Conservation (phyloP, 768 basidiomycete genomes). For the Tricholoma saponaceum region DNA sequence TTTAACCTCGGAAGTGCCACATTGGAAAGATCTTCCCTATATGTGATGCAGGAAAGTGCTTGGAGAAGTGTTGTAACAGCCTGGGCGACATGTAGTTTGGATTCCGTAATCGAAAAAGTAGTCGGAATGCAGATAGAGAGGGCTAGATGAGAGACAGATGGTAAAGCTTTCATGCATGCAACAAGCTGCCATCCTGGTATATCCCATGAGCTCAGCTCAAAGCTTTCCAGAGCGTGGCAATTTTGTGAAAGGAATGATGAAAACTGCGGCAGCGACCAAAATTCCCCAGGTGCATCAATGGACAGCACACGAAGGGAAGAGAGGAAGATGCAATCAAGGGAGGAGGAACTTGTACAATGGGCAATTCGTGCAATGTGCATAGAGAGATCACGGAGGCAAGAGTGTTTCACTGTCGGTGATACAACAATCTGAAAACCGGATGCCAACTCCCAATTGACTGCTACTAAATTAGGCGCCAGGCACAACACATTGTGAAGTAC, state of each 20-base stretch:
- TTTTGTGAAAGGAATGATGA: background rate
- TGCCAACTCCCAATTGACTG: background rate
- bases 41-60: background rate
- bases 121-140: background rate
- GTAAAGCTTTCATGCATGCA: background rate
- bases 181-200: background rate
- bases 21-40: background rate
- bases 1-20: background rate
- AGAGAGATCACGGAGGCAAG: background rate
- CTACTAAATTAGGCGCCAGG: background rate
- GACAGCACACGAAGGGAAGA: background rate
- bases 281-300: background rate
- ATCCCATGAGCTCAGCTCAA: background rate
- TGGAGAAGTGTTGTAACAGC: background rate
- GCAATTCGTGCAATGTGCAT: no score
- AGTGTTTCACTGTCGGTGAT: background rate
- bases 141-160: background rate
- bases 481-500: background rate
- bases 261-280: no score
- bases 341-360: background rate
- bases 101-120: no score
- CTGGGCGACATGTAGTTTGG: no score
- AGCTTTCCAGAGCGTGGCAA: background rate
- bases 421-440: no score
- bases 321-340: background rate